Evolutionary conservation across 441 rosid species (phyloP).

Genomic region (Populus tomentosa): DNA sequence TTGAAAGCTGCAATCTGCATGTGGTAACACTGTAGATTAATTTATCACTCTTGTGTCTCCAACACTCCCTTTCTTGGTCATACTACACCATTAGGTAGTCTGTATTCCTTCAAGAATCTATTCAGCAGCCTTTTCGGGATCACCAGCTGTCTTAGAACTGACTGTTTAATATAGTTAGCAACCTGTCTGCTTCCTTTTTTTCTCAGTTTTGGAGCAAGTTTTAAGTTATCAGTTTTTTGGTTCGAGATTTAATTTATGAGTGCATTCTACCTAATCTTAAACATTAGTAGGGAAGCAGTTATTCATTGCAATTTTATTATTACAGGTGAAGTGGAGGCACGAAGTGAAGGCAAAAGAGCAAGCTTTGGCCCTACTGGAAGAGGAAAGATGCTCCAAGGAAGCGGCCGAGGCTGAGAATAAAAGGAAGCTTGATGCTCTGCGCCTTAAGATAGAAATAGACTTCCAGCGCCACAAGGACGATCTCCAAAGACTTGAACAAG

Average conservation of each 20-base stretch:
- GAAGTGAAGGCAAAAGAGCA: constrained; percentile 60
- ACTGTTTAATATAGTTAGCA: background rate
- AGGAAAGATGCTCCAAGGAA: constrained; percentile 68
- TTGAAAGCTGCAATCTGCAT: background rate
- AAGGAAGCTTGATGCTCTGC: constrained; percentile 70
- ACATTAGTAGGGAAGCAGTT: constrained; percentile 8
- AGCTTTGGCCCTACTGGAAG: constrained; percentile 56
- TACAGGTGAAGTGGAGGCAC: constrained; percentile 71
- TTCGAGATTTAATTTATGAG: background rate
- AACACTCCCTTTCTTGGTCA: background rate
- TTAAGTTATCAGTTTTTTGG: background rate
- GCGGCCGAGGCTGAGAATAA: constrained; percentile 61
- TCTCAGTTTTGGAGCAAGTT: background rate
- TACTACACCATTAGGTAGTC: background rate
- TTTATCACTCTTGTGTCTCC: background rate
- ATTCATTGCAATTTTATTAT: constrained; percentile 9
- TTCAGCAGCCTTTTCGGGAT: background rate
- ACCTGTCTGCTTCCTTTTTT: background rate
- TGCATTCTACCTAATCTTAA: background rate
- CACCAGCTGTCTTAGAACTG: background rate
- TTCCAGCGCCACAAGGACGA: constrained; percentile 92
- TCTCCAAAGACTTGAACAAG: constrained; percentile 84
- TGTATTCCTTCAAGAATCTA: background rate
- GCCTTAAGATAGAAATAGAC: constrained; percentile 81
- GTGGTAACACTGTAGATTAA: background rate